Evolutionary conservation across 129 eudicot species (phyloP), one percentile per base, ranked within the genome.

Genomic region (Sambucus nigra): DNA sequence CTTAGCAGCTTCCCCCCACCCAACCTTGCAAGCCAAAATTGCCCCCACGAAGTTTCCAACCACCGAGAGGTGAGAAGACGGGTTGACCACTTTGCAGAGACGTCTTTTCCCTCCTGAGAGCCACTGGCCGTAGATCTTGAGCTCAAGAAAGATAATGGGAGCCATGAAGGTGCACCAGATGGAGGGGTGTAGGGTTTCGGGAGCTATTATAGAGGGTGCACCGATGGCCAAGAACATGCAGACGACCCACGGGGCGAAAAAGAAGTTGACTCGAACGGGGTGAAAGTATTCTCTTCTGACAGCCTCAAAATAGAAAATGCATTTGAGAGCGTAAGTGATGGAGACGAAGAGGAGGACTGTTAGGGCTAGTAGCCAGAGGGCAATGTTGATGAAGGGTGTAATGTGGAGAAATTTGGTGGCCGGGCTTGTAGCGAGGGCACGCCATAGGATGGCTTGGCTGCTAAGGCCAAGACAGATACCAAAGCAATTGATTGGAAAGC

Each of bases 31-130:
- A 19, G 94, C 98, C 83, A 91, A 65, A 66, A 85, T 55, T 0
- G 98, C 94, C 23, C 98, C 98, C 0, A 91, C 98, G 44, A 91
- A 91, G 65, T 91, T 91, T 23, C 98, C 98, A 4, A 91, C 87
- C 17, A 91, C 89, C 0, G 95, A 85, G 4, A 91, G 64, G 53
- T 91, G 98, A 4, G 95, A 85, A 39, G 95, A 85, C 0, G 98
- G 98, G 67, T 91, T 91, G 4, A 95, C 98, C 49, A 91, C 98
- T 61, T 79, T 82, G 28, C 84, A 70, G 25, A 91, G 73, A 40
- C 98, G 63, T 55, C 98, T 48, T 38, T 86, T 85, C 23, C 98
- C 98, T n/a, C 98, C 98, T 0, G 98, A 91, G 19, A 91, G 84
- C 98, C 98, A 91, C 31, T 91, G 98, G 1, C 98, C 98, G 25